Conservation (phyloP, 2,329 filamentous ascomycete species). For the Corynespora cassiicola region DNA sequence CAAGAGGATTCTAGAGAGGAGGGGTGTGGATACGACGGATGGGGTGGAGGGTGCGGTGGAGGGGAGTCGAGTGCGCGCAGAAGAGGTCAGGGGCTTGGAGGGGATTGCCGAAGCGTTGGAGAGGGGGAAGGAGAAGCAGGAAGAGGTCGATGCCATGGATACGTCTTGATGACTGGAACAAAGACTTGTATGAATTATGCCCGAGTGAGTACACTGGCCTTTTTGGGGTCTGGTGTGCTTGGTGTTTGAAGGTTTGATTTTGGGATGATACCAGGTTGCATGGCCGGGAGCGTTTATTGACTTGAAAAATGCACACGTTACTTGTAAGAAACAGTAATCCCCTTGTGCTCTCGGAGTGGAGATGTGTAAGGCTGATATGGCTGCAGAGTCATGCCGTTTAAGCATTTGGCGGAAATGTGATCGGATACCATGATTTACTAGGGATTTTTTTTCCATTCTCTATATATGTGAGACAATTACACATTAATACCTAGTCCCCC, state of each 20-base stretch:
- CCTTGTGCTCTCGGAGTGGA: no score
- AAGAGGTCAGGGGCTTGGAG: constrained; percentile 41
- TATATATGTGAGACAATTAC: no score
- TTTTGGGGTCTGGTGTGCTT: constrained; percentile 6
- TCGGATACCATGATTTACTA: no score
- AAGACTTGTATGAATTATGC: not conserved
- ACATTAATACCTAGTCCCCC: no score
- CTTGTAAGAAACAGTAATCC: no score
- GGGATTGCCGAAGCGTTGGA: constrained; percentile 26
- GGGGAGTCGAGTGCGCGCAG: constrained; percentile 25
- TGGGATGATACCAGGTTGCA: constrained; percentile 11
- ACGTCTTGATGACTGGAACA: constrained; percentile 10
- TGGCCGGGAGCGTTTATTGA: no score
- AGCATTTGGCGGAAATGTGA: no score
- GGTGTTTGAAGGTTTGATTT: constrained; percentile 3
- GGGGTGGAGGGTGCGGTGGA: constrained; percentile 41
- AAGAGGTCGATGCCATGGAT: constrained; percentile 32
- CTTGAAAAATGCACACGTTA: no score
- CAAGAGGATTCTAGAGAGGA: constrained; percentile 75
- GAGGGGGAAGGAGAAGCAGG: constrained; percentile 11
- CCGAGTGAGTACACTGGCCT: not conserved
- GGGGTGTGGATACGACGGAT: constrained; percentile 65
- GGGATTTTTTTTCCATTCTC: no score
- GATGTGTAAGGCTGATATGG: no score
- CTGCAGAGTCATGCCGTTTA: no score